Conservation (phyloP, 805 yeast genomes). For the Ogataea degrootiae region DNA sequence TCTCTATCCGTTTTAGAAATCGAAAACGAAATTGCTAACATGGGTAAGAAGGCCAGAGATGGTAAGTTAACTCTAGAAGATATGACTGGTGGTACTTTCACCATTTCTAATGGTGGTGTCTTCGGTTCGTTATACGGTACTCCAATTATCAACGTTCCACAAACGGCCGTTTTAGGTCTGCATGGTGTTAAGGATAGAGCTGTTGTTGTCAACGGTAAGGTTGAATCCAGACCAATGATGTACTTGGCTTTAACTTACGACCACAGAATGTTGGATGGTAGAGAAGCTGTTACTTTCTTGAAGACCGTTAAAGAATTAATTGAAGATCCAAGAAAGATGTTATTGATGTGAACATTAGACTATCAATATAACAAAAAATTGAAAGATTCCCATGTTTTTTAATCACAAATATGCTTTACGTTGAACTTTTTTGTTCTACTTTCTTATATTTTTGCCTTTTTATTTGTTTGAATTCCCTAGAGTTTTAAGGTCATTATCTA, state of each 20-base stretch:
- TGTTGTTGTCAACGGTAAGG: conserved; percentile 91
- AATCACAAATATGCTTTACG: no score
- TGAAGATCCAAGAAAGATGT: conserved; percentile 99
- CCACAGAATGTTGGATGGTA: conserved; percentile 96
- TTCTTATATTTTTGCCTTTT: no score
- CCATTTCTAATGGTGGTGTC: conserved; percentile 98
- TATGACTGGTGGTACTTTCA: conserved; percentile 99
- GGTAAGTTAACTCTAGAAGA: conserved; percentile 95
- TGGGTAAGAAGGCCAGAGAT: conserved; percentile 94
- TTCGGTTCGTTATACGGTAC: conserved; percentile 98
- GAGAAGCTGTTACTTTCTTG: conserved; percentile 97
- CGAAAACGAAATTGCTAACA: conserved; percentile 74
- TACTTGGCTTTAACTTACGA: conserved; percentile 97
- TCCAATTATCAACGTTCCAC: conserved; percentile 97
- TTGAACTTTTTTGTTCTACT: no score
- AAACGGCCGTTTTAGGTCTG: conserved; percentile 95
- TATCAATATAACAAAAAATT: background rate
- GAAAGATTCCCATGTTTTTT: no score
- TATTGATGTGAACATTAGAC: conserved; percentile 37
- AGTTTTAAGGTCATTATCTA: no score
- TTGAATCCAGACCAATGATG: conserved; percentile 99
- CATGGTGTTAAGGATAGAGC: conserved; percentile 98
- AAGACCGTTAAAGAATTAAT: conserved; percentile 93
- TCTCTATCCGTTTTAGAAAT: conserved; percentile 81
- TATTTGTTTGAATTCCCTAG: no score